Percentiles rank a stretch among this genome's conserved stretches.
Conservation (phyloP, 257 asterid genomes). For the Primulina huaijiensis region DNA sequence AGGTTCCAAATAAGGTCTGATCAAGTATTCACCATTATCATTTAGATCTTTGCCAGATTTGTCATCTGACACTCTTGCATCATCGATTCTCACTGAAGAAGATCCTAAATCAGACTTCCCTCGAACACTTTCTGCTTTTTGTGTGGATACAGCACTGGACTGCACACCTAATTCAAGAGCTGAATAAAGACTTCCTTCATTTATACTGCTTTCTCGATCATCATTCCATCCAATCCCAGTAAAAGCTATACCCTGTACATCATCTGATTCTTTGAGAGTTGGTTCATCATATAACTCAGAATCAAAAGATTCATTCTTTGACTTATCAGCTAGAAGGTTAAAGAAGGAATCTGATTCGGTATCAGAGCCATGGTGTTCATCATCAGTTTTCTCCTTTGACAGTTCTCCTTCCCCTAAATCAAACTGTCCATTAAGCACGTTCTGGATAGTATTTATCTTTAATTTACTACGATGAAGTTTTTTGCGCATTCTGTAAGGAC, state of each 20-base stretch:
- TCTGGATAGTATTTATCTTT: slow-evolving; percentile 71
- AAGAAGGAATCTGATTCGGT: slow-evolving; percentile 51
- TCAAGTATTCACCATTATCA: slow-evolving; percentile 95
- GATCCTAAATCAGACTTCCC: slow-evolving; percentile 81
- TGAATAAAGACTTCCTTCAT: slow-evolving; percentile 87
- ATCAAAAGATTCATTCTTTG: slow-evolving; percentile 56
- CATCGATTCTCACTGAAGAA: slow-evolving; percentile 61
- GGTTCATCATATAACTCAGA: slow-evolving; percentile 67
- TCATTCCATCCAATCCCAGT: slow-evolving; percentile 88
- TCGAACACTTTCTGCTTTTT: slow-evolving; percentile 63
- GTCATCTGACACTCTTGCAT: slow-evolving; percentile 57
- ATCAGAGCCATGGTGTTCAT: slow-evolving; percentile 50
- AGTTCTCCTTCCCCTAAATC: slow-evolving; percentile 58
- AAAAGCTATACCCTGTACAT: slow-evolving; percentile 61
- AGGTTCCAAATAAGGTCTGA: slow-evolving; percentile 89
- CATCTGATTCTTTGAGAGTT: slow-evolving; percentile 66
- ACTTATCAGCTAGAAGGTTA: slow-evolving; percentile 57
- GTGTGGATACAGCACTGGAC: slow-evolving; percentile 71
- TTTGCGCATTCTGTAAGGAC: slow-evolving; percentile 97
- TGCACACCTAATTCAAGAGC: slow-evolving; percentile 82
- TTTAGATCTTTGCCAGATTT: slow-evolving; percentile 80
- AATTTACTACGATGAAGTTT: slow-evolving; percentile 82
- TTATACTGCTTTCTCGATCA: slow-evolving; percentile 79
- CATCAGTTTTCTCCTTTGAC: slow-evolving; percentile 64
- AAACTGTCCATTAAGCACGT: slow-evolving; percentile 62